Percentiles rank a stretch among this genome's conserved stretches.
These are phyloP conservation scores for Mortierella sp. DNA, from an alignment of 371 early-diverging fungal genomes.

Conservation along the genomic window DNA sequence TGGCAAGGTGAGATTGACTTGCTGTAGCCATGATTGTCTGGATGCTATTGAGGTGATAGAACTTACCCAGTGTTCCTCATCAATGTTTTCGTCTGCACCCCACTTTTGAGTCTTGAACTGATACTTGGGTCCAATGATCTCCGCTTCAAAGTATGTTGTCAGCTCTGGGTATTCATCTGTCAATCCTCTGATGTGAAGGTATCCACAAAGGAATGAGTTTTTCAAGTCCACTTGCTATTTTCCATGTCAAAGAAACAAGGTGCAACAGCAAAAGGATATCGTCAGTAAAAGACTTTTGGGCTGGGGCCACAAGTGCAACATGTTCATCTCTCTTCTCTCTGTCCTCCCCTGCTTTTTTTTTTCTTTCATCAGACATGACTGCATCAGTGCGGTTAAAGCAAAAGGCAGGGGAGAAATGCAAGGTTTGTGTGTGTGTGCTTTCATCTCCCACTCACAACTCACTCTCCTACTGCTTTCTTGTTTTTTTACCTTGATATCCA, in stretches of 20 bases:
- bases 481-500: constrained; percentile 76
- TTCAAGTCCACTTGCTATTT: constrained; percentile 80
- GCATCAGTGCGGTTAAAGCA: too few species aligned
- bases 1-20: too few species aligned
- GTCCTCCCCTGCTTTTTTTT: background rate
- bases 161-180: constrained; percentile 83
- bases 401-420: too few species aligned
- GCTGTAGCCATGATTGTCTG: background rate
- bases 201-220: constrained; percentile 80
- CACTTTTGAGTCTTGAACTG: constrained; percentile 88
- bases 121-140: constrained; percentile 71
- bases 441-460: too few species aligned
- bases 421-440: too few species aligned
- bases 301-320: too few species aligned
- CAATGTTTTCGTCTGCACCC: constrained; percentile 83
- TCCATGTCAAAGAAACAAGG: background rate
- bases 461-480: background rate
- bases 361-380: background rate
- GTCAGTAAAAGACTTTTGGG: too few species aligned
- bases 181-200: constrained; percentile 82
- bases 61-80: constrained; percentile 84
- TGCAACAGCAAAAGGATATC: too few species aligned
- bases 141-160: constrained; percentile 88
- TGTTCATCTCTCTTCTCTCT: background rate
- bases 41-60: background rate